Evolutionary conservation across 768 basidiomycete species (phyloP).

Genomic region (Tylopilus rubrobrunneus): DNA sequence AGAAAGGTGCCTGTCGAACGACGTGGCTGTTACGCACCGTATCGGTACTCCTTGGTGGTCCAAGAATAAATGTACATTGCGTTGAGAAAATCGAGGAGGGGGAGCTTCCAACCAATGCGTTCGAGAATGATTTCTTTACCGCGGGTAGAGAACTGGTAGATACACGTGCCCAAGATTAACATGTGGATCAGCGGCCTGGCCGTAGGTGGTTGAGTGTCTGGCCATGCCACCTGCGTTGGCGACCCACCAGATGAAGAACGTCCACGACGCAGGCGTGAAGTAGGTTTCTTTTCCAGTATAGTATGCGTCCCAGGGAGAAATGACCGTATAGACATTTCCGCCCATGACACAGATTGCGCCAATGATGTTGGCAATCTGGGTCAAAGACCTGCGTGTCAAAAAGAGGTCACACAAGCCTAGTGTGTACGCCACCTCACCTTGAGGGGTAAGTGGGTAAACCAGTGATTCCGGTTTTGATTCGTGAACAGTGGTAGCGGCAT

Average conservation of each 20-base stretch:
- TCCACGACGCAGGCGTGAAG: slow-evolving; percentile 62
- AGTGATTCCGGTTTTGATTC: slow-evolving; percentile 26
- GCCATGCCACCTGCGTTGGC: background rate
- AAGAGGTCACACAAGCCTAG: background rate
- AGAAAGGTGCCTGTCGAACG: background rate
- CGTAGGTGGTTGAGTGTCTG: background rate
- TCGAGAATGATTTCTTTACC: slow-evolving; percentile 59
- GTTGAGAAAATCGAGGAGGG: slow-evolving; percentile 60
- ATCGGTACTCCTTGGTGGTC: slow-evolving; percentile 48
- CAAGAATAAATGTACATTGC: slow-evolving; percentile 61
- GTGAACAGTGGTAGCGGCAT: slow-evolving; percentile 27
- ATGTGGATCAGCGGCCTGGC: slow-evolving; percentile 59
- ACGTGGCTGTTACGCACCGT: slow-evolving; percentile 27
- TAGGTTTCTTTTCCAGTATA: slow-evolving; percentile 55
- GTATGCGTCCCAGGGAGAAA: slow-evolving; percentile 49
- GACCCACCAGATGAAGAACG: slow-evolving; percentile 57
- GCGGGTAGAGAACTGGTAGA: slow-evolving; percentile 54
- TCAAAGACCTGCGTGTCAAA: slow-evolving; percentile 4
- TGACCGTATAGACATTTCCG: slow-evolving; percentile 58
- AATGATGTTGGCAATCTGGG: slow-evolving; percentile 50
- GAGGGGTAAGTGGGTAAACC: slow-evolving; percentile 50
- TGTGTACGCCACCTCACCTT: slow-evolving; percentile 38
- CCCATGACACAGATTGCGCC: slow-evolving; percentile 55
- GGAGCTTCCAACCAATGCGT: slow-evolving; percentile 63
- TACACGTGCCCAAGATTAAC: slow-evolving; percentile 59